Evolutionary conservation across 2,329 filamentous ascomycete species (phyloP), one percentile per base, ranked within the genome.

Genomic region (Chrysoporthe cubensis): DNA sequence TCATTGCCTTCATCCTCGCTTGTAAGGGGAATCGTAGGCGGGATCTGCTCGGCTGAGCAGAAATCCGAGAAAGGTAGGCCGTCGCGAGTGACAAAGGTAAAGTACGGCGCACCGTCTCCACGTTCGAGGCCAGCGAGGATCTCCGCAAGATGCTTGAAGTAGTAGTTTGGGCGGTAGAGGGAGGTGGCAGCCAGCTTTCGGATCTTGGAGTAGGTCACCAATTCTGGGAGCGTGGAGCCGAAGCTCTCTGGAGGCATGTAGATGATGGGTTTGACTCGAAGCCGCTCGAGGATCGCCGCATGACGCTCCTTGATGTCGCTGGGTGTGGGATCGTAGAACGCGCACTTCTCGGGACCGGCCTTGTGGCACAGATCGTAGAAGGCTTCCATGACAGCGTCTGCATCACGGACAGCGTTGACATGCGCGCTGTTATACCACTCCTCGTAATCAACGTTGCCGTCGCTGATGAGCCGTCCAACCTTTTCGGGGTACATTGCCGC

Each of bases 321-420:
- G 0, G 82, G 75, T 0, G 78, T 76, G 0, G 73, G 58, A 1
- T 76, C 78, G 70, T 79, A 78, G 56, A 88, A 79, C 1, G 79
- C 78, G 66, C 85, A 88, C 7, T 75, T 79, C 0, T 77, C 69
- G 0, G 84, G 84, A 0, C 84, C 85, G 21, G 83, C 86, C 54
- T 79, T 76, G 72, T 83, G 81, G 72, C 88, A 90, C 52, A 82
- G 80, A 21, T 78, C 76, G 71, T 84, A 87, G 67, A 90, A 88
- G 21, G 77, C 81, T 1, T 80, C 75, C 71, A 88, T 81, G 6
- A 85, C 81, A 63, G 81, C 79, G 73, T 90, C 87, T 16, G 84
- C 82, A 71, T 89, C 84, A n/a, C 78, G 78, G 7, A 87, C 72
- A 63, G 85, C 85, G 69, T 82, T 82, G 70, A 79, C 76, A 66